Evolutionary conservation across 2,329 filamentous ascomycete genomes (phyloP).

Genomic region (Hymenoscyphus linearis): DNA sequence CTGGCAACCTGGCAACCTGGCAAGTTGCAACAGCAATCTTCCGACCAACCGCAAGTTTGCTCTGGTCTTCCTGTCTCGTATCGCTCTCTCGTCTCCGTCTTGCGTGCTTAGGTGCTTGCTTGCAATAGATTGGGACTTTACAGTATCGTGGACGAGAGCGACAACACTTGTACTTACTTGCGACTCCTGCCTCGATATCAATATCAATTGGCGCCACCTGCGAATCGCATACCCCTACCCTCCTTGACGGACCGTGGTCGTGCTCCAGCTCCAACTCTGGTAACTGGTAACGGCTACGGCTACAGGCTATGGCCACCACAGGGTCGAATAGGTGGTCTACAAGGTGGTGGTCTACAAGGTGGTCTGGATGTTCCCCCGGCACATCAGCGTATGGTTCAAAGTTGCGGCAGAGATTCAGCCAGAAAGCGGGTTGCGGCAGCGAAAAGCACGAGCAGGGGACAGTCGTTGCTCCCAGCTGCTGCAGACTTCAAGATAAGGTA

Average conservation of each 20-base stretch:
- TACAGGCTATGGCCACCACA: background rate
- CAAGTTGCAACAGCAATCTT: background rate
- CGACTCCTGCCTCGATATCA: no score
- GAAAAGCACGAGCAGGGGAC: slow-evolving; percentile 1
- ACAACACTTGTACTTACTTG: no score
- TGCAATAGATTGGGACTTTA: background rate
- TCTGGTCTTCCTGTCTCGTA: background rate
- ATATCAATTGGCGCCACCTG: background rate
- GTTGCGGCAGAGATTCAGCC: slow-evolving; percentile 10
- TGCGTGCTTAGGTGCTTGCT: background rate
- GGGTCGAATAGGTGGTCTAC: background rate
- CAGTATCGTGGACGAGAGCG: no score
- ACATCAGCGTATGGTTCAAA: slow-evolving; percentile 9
- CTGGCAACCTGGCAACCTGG: no score
- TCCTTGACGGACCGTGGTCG: background rate
- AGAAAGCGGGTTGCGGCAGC: slow-evolving; percentile 7
- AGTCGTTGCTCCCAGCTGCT: background rate
- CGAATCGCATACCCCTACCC: background rate
- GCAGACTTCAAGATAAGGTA: background rate
- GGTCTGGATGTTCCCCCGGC: background rate
- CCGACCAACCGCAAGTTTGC: slow-evolving; percentile 1
- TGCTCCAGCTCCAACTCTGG: background rate
- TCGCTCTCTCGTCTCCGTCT: background rate
- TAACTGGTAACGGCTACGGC: background rate
- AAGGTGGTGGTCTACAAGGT: slow-evolving; percentile 1